Conservation (phyloP, 306 rosid species). For the Inga laurina region DNA sequence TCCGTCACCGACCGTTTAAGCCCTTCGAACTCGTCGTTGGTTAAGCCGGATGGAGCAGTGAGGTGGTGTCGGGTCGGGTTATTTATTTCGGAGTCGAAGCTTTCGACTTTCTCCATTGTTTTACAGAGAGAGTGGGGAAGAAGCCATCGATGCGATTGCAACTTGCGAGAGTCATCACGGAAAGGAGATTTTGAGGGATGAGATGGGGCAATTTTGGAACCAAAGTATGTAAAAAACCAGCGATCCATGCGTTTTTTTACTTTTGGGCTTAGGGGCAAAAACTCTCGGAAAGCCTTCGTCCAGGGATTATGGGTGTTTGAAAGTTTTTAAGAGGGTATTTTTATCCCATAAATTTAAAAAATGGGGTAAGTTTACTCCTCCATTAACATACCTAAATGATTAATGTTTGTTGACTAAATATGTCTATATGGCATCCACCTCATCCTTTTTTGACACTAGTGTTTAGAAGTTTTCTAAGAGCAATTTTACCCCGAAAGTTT, state of each 20-base stretch:
- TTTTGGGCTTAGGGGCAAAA: no score
- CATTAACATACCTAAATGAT: no score
- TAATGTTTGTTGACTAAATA: no score
- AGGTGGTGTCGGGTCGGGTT: slow-evolving; percentile 47
- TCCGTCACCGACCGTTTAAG: slow-evolving; percentile 47
- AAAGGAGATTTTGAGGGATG: slow-evolving; percentile 39
- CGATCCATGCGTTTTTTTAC: neutral
- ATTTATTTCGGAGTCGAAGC: slow-evolving; percentile 38
- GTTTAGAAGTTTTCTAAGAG: no score
- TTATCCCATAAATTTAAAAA: no score
- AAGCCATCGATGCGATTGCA: neutral
- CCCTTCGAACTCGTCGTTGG: slow-evolving; percentile 58
- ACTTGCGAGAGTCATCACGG: neutral
- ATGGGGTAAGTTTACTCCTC: no score
- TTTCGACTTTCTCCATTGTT: slow-evolving; percentile 59
- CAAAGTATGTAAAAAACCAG: neutral
- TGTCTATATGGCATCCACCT: no score
- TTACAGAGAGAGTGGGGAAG: neutral
- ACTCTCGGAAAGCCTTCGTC: no score
- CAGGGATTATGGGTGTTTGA: no score
- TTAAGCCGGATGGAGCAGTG: slow-evolving; percentile 48
- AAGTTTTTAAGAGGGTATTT: no score
- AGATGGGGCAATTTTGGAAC: slow-evolving; percentile 41
- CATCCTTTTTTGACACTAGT: no score
- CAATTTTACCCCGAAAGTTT: no score